These are phyloP conservation scores for Centaurea solstitialis DNA, from an alignment of 129 eudicot genomes.

Conservation along the genomic window DNA sequence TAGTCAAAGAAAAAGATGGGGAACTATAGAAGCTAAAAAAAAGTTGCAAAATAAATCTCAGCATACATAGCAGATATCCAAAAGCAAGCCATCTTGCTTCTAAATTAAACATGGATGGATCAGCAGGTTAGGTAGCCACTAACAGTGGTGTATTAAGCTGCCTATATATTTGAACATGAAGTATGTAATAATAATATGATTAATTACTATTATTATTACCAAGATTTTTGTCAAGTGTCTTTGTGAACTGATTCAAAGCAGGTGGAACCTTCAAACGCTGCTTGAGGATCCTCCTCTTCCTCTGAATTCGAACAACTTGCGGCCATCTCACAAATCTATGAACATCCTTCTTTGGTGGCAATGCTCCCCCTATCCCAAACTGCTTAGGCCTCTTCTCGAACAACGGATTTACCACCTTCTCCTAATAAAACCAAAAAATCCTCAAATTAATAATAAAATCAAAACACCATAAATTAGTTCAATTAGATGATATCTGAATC, in stretches of 20 bases:
- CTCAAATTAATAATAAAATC: not conserved
- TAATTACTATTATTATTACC: constrained; percentile 39
- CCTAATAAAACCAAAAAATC: constrained; percentile 22
- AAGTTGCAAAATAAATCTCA: not conserved
- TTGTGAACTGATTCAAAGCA: constrained; percentile 78
- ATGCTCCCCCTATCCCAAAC: constrained; percentile 90
- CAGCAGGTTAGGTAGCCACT: no score
- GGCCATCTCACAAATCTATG: constrained; percentile 85
- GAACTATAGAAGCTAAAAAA: not conserved
- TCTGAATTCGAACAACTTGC: constrained; percentile 66
- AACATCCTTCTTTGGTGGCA: constrained; percentile 83
- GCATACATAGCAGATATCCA: no score
- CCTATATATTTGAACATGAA: not conserved
- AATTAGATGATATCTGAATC: not conserved
- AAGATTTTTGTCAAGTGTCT: constrained; percentile 76
- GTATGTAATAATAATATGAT: not conserved
- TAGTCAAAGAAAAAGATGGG: not conserved
- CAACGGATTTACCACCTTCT: constrained; percentile 64
- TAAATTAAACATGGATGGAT: not conserved
- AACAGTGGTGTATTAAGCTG: no score
- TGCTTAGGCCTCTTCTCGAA: constrained; percentile 84
- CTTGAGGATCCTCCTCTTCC: constrained; percentile 77
- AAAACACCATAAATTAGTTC: not conserved
- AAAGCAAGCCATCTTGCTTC: not conserved
- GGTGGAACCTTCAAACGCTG: constrained; percentile 94